Conservation (phyloP, 768 basidiomycete genomes). For the Rhizopogon vulgaris region DNA sequence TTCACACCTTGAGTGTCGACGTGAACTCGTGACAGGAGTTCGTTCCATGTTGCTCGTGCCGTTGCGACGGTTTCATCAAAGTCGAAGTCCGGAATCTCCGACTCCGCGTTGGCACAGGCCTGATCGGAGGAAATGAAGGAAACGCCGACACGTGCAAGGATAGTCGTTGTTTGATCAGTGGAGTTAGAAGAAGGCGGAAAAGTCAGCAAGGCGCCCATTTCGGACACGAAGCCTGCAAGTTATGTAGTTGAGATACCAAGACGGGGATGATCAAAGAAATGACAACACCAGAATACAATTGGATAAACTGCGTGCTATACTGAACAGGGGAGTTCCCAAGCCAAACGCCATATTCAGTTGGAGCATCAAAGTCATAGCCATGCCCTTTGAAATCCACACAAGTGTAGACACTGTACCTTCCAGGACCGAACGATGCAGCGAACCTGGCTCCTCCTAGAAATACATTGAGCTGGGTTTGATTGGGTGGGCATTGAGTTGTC, state of each 20-base stretch:
- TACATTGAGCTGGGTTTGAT: neutral
- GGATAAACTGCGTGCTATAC: constrained; percentile 38
- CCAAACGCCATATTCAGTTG: constrained; percentile 53
- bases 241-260: neutral
- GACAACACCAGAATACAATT: constrained; percentile 42
- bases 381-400: constrained; percentile 58
- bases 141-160: constrained; percentile 58
- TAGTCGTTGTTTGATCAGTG: constrained; percentile 29
- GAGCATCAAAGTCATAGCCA: constrained; percentile 38
- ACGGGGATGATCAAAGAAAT: neutral
- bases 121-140: constrained; percentile 57
- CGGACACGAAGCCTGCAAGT: constrained; percentile 38
- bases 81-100: constrained; percentile 54
- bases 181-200: constrained; percentile 37
- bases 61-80: constrained; percentile 43
- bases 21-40: constrained; percentile 47
- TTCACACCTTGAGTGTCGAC: constrained; percentile 44
- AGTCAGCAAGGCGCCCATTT: constrained; percentile 48
- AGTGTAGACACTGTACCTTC: constrained; percentile 49
- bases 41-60: constrained; percentile 48
- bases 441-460: constrained; percentile 33
- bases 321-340: constrained; percentile 42
- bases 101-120: constrained; percentile 55
- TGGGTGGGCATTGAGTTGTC: neutral
- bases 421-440: constrained; percentile 54